Percentiles rank a stretch among this genome's conserved stretches.
phyloP scores from a whole-genome alignment of 108 stramenopile species.

The Schizochytrium sp. region DNA sequence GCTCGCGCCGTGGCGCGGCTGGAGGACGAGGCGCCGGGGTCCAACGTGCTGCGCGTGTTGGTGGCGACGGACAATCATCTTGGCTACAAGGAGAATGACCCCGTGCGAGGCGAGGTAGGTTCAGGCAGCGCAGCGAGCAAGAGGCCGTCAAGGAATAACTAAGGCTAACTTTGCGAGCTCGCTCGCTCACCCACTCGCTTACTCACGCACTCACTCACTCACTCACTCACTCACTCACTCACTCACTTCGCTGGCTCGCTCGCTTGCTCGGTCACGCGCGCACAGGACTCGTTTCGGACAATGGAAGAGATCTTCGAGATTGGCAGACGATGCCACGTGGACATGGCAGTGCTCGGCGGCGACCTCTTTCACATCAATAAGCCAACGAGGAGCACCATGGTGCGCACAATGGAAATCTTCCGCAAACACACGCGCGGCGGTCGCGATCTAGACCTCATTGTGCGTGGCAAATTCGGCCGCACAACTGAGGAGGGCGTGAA shows the following conservation, averaged over 20 bases:
- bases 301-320: background rate
- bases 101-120: constrained; percentile 75
- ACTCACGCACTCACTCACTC: too few relatives aligned
- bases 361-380: constrained; percentile 97
- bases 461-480: background rate
- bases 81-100: constrained; percentile 80
- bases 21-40: background rate
- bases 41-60: constrained; percentile 71
- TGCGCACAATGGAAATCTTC: constrained; percentile 80
- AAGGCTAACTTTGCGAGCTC: background rate
- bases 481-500: constrained; percentile 55
- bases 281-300: constrained; percentile 19
- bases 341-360: constrained; percentile 81
- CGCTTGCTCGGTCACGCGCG: background rate
- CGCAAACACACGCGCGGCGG: constrained; percentile 50
- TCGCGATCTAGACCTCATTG: background rate
- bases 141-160: background rate
- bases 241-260: background rate
- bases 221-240: background rate
- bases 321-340: constrained; percentile 34
- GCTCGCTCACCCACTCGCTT: background rate
- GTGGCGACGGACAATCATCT: constrained; percentile 92
- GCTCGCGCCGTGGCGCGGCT: background rate
- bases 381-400: constrained; percentile 73
- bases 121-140: constrained; percentile 59